phyloP scores from a whole-genome alignment of 2,329 filamentous ascomycete species.

The Alternaria dauci region DNA sequence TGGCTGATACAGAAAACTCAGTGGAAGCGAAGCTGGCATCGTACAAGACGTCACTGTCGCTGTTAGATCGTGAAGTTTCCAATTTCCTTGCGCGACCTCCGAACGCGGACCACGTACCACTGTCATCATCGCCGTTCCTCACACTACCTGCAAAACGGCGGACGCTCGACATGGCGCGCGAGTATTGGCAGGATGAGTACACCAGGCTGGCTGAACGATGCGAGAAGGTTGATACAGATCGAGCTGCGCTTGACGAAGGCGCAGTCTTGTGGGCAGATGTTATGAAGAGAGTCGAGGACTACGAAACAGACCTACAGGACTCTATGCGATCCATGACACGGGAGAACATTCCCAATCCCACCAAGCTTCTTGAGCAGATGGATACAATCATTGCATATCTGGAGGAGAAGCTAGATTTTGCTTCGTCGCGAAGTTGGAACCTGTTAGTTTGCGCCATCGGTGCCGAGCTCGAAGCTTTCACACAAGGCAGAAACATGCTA shows the following conservation, averaged over 20 bases:
- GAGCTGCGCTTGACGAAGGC: constrained; percentile 72
- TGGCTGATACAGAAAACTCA: constrained; percentile 69
- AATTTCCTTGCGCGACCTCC: constrained; percentile 68
- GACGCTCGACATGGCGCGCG: constrained; percentile 73
- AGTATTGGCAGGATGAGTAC: constrained; percentile 74
- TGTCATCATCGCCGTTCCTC: constrained; percentile 60
- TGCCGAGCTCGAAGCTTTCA: constrained; percentile 74
- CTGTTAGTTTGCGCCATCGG: constrained; percentile 78
- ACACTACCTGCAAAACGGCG: constrained; percentile 69
- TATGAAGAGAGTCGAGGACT: constrained; percentile 66
- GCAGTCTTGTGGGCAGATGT: constrained; percentile 71
- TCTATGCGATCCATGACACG: constrained; percentile 56
- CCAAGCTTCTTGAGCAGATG: constrained; percentile 58
- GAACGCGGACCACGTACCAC: constrained; percentile 38
- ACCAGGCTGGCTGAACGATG: constrained; percentile 64
- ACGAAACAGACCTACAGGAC: constrained; percentile 69
- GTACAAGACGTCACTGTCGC: constrained; percentile 71
- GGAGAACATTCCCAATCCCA: constrained; percentile 25
- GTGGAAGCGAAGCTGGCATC: constrained; percentile 76
- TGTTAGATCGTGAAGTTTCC: constrained; percentile 70
- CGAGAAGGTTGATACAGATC: constrained; percentile 67
- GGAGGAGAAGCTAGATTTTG: constrained; percentile 62
- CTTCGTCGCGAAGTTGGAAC: constrained; percentile 73
- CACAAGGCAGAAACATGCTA: constrained; percentile 67
- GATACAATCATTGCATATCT: constrained; percentile 64